Conservation (phyloP, 257 asterid genomes). For the Lithospermum erythrorhizon region DNA sequence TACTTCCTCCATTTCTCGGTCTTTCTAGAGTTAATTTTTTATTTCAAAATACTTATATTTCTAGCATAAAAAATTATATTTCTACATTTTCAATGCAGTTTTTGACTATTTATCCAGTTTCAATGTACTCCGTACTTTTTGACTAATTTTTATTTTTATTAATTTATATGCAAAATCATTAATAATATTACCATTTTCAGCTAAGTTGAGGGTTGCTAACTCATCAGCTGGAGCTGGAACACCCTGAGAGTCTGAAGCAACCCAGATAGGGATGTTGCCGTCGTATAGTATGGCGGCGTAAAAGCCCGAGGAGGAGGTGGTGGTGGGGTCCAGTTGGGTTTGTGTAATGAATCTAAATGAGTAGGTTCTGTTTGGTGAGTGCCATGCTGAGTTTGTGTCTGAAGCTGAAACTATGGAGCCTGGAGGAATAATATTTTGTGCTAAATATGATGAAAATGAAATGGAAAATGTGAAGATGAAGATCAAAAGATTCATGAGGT, state of each 20-base stretch:
- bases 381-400: constrained; percentile 38
- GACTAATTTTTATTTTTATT: too few species aligned
- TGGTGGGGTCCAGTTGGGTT: constrained; percentile 11
- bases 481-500: neutral
- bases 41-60: too few species aligned
- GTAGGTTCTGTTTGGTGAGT: constrained; percentile 43
- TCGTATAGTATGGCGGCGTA: constrained; percentile 47
- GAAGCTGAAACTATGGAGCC: constrained; percentile 51
- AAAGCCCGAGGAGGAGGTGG: constrained; percentile 11
- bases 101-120: too few species aligned
- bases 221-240: constrained; percentile 40
- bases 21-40: too few species aligned
- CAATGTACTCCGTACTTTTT: too few species aligned
- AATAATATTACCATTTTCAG: constrained; percentile 22
- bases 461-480: neutral
- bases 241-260: constrained; percentile 47
- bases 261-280: constrained; percentile 48
- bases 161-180: too few species aligned
- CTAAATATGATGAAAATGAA: neutral
- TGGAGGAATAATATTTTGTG: constrained; percentile 14
- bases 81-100: too few species aligned
- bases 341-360: constrained; percentile 37
- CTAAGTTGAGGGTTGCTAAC: constrained; percentile 42
- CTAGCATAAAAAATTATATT: too few species aligned
- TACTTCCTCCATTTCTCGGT: too few species aligned